Evolutionary conservation across 495 filamentous ascomycete genomes (phyloP).

Genomic region (Emericellopsis terricola): DNA sequence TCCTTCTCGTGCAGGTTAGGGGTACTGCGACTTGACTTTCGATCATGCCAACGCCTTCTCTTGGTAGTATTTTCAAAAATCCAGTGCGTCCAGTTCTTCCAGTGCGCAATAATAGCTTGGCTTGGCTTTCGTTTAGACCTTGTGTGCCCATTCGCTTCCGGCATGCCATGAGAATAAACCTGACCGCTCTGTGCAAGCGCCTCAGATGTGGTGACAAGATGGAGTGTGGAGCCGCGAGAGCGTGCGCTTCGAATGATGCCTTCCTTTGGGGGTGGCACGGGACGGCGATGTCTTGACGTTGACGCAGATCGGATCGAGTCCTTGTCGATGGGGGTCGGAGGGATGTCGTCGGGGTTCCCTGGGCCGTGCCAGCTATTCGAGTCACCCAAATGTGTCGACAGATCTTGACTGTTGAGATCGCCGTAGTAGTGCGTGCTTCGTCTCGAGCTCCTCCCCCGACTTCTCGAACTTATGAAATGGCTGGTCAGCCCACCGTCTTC

Average conservation of each 20-base stretch:
- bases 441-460: constrained; percentile 32
- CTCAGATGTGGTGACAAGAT: constrained; percentile 50
- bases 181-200: constrained; percentile 9
- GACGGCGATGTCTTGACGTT: constrained; percentile 47
- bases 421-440: constrained; percentile 34
- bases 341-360: constrained; percentile 18
- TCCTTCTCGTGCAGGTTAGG: constrained; percentile 29
- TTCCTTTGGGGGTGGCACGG: constrained; percentile 78
- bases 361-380: constrained; percentile 9
- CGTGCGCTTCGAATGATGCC: constrained; percentile 36
- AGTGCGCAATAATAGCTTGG: constrained; percentile 40
- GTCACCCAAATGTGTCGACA: constrained; percentile 7
- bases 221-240: constrained; percentile 60
- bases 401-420: constrained; percentile 34
- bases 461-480: constrained; percentile 27
- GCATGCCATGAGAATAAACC: background rate
- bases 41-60: constrained; percentile 18
- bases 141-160: constrained; percentile 11
- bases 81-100: constrained; percentile 51
- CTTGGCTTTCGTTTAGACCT: constrained; percentile 29
- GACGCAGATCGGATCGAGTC: constrained; percentile 53
- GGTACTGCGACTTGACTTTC: constrained; percentile 29
- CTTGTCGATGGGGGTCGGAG: constrained; percentile 59
- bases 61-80: constrained; percentile 29
- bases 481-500: constrained; percentile 41